A percentile compares a stretch with the other conserved stretches of the same genome.
Evolutionary conservation across 371 early-diverging fungal species (phyloP).

Genomic region (Mortierella sp.): DNA sequence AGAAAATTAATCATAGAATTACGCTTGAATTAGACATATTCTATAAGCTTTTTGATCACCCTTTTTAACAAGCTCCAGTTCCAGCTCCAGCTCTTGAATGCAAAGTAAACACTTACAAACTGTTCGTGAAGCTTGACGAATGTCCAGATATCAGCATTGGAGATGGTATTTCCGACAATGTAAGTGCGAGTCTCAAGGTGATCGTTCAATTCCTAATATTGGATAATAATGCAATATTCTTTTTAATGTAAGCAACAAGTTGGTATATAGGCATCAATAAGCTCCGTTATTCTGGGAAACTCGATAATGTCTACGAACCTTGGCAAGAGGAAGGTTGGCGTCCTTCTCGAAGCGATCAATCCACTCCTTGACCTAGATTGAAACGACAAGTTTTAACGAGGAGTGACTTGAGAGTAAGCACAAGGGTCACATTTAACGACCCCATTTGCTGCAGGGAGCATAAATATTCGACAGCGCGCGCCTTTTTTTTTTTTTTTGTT

Average conservation of each 20-base stretch:
- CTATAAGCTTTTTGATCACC: no score
- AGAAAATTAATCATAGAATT: background rate
- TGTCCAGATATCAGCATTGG: constrained; percentile 78
- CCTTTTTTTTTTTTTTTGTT: background rate
- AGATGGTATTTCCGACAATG: constrained; percentile 72
- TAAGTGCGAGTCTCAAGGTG: constrained; percentile 74
- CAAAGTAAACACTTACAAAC: constrained; percentile 59
- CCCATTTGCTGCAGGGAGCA: background rate
- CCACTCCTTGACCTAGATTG: constrained; percentile 42
- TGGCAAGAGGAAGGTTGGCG: constrained; percentile 33
- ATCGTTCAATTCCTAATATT: constrained; percentile 69
- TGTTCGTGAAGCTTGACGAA: constrained; percentile 76
- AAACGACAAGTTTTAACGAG: background rate
- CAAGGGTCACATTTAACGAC: background rate
- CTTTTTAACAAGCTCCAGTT: no score
- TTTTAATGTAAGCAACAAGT: background rate
- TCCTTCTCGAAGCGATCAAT: constrained; percentile 49
- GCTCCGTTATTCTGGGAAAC: no score
- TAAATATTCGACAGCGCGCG: background rate
- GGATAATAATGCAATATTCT: background rate
- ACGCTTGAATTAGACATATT: no score
- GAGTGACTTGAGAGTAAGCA: no score
- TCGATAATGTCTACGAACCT: constrained; percentile 21
- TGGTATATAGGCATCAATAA: background rate
- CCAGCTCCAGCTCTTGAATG: no score